Base-by-base conservation (phyloP, 805 yeast genomes). In the Saccharomyces mikatae region DNA sequence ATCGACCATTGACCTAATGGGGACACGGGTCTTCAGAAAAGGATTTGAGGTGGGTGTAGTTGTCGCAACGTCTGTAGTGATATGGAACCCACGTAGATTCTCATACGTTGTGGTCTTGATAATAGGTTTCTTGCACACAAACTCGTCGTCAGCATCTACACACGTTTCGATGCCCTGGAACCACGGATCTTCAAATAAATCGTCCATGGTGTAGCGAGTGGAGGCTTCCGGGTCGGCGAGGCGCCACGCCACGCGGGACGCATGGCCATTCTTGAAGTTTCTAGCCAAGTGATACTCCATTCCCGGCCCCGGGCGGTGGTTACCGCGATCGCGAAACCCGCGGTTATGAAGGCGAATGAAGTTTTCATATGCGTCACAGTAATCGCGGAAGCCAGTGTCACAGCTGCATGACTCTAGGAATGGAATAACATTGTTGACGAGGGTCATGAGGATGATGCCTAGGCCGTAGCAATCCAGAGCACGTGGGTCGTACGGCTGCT, bases 171-270 rank as follows among this genome's bases (percentile, higher is more conserved):
- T 71, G 3, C 70, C 59, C 29, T 69, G 71, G 64, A 86, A 86
- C 83, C 87, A 86, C 10, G 84, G 81, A 61, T 86, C 90, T 2
- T 73, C 61, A 57, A 83, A 80, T 32, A 87, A 69, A 27, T 76
- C 74, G 1, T 77, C 74, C 57, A 87, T 62, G 17, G 78, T 74
- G 64, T 82, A 81, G 57, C 95, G 74, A 6, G 79, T 73, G 1
- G 61, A 63, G 0, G 78, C 73, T 26, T 80, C 72, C 3, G 89
- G 89, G 62, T 86, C 90, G 61, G 86, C 80, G 51, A 87, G 69
- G 66, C 86, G 80, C 89, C 91, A 86, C 8, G 88, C 83, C 6
- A 77, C 82, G 62, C 94, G 76, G 1, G 90, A 80, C 26, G 85
- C 83, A 11, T 84, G 84, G 0, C 79, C 67, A 47, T 78, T 76